These are phyloP conservation scores for Ceratorhiza oryzae-sativae DNA, from an alignment of 1,284 basidiomycete species.

Conservation along the genomic window DNA sequence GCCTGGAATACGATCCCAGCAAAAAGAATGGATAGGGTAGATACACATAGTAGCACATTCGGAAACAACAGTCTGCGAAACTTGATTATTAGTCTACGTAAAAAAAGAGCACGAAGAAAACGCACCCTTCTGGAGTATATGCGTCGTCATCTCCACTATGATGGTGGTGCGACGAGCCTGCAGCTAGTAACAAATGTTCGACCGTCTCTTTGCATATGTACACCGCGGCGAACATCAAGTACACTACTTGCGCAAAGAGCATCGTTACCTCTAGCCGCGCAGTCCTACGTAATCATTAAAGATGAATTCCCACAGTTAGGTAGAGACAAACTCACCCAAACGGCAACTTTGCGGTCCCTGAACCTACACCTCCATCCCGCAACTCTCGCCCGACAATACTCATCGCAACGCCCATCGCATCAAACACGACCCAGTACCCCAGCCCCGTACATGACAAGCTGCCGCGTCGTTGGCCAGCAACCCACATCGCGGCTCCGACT, in stretches of 20 bases:
- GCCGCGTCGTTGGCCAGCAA: constrained; percentile 88
- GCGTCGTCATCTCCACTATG: constrained; percentile 60
- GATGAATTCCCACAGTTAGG: not conserved
- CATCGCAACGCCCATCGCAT: constrained; percentile 78
- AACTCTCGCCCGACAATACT: constrained; percentile 61
- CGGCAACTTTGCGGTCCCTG: constrained; percentile 52
- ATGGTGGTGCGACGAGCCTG: constrained; percentile 53
- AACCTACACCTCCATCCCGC: constrained; percentile 44
- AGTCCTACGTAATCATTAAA: not conserved
- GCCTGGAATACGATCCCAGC: constrained; percentile 12
- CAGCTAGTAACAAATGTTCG: constrained; percentile 74
- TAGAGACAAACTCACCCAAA: constrained; percentile 69
- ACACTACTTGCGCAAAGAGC: constrained; percentile 87
- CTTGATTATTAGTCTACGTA: not conserved
- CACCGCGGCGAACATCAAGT: constrained; percentile 87
- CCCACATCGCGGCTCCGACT: constrained; percentile 74
- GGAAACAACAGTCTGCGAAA: constrained; percentile 20
- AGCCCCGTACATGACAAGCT: constrained; percentile 88
- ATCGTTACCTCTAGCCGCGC: constrained; percentile 74
- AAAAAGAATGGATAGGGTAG: constrained; percentile 26
- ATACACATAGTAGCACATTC: constrained; percentile 9
- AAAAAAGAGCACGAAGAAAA: not conserved
- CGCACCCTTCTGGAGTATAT: constrained; percentile 36
- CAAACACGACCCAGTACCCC: constrained; percentile 96
- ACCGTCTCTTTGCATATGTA: constrained; percentile 95